Base-by-base conservation (phyloP, 352 stramenopile species). In the Globisporangium alternatum region DNA sequence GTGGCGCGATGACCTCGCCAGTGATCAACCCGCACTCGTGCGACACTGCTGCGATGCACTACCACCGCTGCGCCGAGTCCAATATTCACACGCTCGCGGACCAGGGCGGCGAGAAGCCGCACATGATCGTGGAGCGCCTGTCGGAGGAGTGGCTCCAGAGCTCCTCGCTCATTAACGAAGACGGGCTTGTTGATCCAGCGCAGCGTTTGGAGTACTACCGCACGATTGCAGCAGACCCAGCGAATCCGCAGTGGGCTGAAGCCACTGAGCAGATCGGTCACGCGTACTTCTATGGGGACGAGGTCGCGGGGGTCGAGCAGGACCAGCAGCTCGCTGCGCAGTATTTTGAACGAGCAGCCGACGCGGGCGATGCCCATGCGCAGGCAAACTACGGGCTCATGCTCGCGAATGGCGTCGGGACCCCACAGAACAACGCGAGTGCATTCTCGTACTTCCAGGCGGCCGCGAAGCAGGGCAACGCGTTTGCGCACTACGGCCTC, bases 301-400 rank as follows among this genome's bases (percentile, higher is more conserved):
- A 73, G 1, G 80, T 76, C 12, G 85, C 78, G 21, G 80, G 82
- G 0, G 70, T 94, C 0, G 64, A 64, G 3, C 70, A 71, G n/a
- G 71, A 94, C 48, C 78, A 78, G 13, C 70, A 57, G 15, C 69
- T 71, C 51, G 85, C 83, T 1, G 78, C 77, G 2, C 65, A 77
- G 48, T 78, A 89, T 56, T 94, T 92, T 62, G 75, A 75, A n/a
- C 71, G 76, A 48, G 85, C 81, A n/a, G 85, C 85, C 0, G 78
- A 90, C 13, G 78, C 73, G 1, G 85, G 85, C n/a, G 72, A 91
- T 21, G 60, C 80, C 7, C 49, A 88, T 28, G 83, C 81, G 0
- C 80, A 89, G 67, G 83, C 81, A 13, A 92, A 91, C 57, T 86
- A 83, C 35, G 82, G 73, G 3, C 86, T 94, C 70, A 78, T 94